Base-by-base conservation (phyloP, 2,329 filamentous ascomycete species). In the Cytospora schulzeri region DNA sequence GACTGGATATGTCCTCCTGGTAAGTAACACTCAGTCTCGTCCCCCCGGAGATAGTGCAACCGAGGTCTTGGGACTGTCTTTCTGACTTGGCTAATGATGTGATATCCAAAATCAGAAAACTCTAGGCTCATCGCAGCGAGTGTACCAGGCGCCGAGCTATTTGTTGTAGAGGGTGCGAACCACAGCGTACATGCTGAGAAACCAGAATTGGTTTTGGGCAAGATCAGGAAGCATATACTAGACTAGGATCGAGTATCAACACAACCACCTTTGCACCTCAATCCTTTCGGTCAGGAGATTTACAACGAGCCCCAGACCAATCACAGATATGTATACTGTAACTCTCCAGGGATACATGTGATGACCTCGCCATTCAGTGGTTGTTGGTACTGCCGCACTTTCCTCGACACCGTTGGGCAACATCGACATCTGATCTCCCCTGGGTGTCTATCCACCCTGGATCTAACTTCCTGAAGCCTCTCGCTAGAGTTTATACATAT, bases 1-100 rank as follows among this genome's bases (percentile, higher is more conserved):
- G 76, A 78, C 60, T 78, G 77, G 76, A 78, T 79, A 17, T 79
- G 76, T 48, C 75, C 76, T 3, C 72, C 71, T 33, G 71, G 73
- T 75, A 67, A 41, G 70, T 35, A 12, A 17, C n/a, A 38, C 24
- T 19, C 24, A 26, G 8, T 17, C 19, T 14, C 33, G 12, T 12
- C 17, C n/a, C 12, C 51, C n/a, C n/a, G n/a, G n/a, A n/a, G n/a
- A n/a, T n/a, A 4, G 17, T 22, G 12, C 24, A 22, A 11, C 50
- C n/a, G 15, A 33, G 19, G 11, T 33, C 14, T 28, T 19, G 15
- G 1, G 29, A 26, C 15, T 17, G 14, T 54, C 28, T n/a, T 15
- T 17, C 6, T 65, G 33, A 66, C 8, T 29, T 12, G 28, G 26
- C 14, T 31, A 33, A 31, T 6, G 3, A 12, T 8, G 1, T 6